Base-by-base conservation (phyloP, 2,329 filamentous ascomycete species). In the Stachybotrys elegans region DNA sequence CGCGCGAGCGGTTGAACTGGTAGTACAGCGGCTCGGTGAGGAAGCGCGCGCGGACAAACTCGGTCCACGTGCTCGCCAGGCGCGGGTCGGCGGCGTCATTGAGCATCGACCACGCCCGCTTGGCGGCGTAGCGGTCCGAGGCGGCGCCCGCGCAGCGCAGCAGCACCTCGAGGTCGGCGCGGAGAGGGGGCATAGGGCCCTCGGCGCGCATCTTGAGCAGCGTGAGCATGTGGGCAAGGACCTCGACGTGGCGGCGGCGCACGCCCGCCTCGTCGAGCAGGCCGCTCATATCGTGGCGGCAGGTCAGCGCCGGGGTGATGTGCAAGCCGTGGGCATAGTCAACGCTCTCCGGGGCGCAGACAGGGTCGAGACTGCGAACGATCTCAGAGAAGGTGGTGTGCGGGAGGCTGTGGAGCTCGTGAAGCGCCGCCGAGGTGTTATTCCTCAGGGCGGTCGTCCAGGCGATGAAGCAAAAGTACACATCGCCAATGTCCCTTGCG, bases 351-450 rank as follows among this genome's bases (percentile, higher is more conserved):
- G 63, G 57, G 16, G 80, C 62, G 19, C 61, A 55, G 5, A 76
- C 54, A 0, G 85, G 83, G 45, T 86, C 80, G 8, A 90, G 61
- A 5, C 73, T 69, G 25, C 74, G 72, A 22, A 91, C 59, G 9
- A 86, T 73, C 49, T 85, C 80, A 2, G 80, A 78, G 55, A 89
- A 82, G 1, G 73, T 73, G 2, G 73, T 67, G 2, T 70, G 60
- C 1, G 83, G 71, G 19, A 89, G 56, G 1, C 48, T 41, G 13
- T 50, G 50, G 6, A 71, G 51, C 36, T 67, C 57, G 6, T 59
- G 48, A 7, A 62, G 53, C 14, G 63, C 55, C 5, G 51, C 49
- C 4, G 31, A 38, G 16, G 51, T 34, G 9, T 42, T 3, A 16
- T 58, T 44, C 17, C 36, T 42, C 12, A 67, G 45, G 4, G 50